These are phyloP conservation scores for Metarhizium rileyi DNA, from an alignment of 2,329 filamentous ascomycete species.

Conservation along the genomic window DNA sequence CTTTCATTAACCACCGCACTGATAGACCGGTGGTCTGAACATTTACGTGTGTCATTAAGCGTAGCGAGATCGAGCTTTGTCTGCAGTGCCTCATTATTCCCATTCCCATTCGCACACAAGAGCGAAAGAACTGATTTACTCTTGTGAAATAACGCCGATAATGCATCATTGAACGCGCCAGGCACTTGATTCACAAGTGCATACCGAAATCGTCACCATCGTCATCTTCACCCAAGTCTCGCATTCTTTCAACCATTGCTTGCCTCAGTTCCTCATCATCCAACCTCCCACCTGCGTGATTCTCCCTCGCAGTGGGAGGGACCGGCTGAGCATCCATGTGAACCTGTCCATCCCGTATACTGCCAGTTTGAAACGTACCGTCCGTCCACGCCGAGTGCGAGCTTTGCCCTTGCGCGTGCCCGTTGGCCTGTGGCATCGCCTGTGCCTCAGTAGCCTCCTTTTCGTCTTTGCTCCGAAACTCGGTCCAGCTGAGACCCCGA, in stretches of 20 bases:
- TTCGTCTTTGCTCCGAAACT: slow-evolving; percentile 42
- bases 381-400: slow-evolving; percentile 46
- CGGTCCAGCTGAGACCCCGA: slow-evolving; percentile 46
- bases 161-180: neutral
- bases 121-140: neutral
- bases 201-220: slow-evolving; percentile 42
- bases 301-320: slow-evolving; percentile 7
- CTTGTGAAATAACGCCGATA: neutral
- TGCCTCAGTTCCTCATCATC: slow-evolving; percentile 50
- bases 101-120: neutral
- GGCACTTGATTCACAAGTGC: slow-evolving; percentile 38
- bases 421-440: slow-evolving; percentile 9
- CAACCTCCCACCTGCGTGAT: slow-evolving; percentile 33
- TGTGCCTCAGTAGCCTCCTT: slow-evolving; percentile 21
- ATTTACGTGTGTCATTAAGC: neutral
- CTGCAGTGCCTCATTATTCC: neutral
- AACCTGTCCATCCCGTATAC: slow-evolving; percentile 40
- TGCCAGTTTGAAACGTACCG: slow-evolving; percentile 53
- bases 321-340: slow-evolving; percentile 28
- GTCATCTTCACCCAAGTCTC: slow-evolving; percentile 29
- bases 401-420: slow-evolving; percentile 1
- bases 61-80: neutral
- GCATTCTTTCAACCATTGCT: slow-evolving; percentile 45
- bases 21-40: neutral
- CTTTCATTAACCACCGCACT: neutral